These are phyloP conservation scores for Ogataea glucozyma DNA, from an alignment of 805 yeast species.

Conservation along the genomic window DNA sequence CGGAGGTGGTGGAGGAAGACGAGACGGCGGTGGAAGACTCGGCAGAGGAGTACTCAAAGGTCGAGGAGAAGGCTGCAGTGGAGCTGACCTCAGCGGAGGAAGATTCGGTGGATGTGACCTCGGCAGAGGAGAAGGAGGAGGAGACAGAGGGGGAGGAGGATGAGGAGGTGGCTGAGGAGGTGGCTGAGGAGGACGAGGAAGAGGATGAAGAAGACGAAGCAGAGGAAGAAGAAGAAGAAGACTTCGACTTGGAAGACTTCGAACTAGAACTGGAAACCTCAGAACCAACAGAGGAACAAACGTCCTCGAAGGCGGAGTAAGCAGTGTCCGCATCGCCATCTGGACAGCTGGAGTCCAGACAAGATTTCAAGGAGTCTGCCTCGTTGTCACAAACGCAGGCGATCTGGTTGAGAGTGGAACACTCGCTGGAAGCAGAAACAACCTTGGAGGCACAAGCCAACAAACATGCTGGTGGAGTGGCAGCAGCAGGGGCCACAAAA, in stretches of 20 bases:
- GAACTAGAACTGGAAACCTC: conserved; percentile 18
- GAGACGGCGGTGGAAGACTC: conserved; percentile 24
- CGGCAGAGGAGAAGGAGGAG: conserved; percentile 23
- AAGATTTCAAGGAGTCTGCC: conserved; percentile 51
- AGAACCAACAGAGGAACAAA: conserved; percentile 51
- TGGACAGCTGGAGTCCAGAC: conserved; percentile 74
- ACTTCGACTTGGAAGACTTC: conserved; percentile 17
- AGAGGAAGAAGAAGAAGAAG: conserved; percentile 24
- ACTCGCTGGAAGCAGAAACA: conserved; percentile 49
- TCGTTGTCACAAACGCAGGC: conserved; percentile 68
- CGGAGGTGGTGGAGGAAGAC: conserved; percentile 24
- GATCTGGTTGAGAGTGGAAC: conserved; percentile 63
- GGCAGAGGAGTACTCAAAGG: conserved; percentile 16
- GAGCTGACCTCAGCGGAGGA: conserved; percentile 32
- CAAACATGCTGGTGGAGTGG: conserved; percentile 88
- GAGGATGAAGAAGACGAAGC: conserved; percentile 18
- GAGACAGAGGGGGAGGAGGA: not conserved
- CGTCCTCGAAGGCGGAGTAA: conserved; percentile 50
- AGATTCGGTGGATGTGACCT: conserved; percentile 18
- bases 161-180: conserved; percentile 19
- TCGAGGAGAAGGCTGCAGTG: conserved; percentile 26
- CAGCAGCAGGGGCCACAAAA: conserved; percentile 44
- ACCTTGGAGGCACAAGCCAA: conserved; percentile 84
- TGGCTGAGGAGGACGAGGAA: conserved; percentile 18
- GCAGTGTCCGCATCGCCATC: conserved; percentile 60